These are phyloP conservation scores for Lavandula angustifolia DNA, from an alignment of 257 asterid genomes.

Conservation along the genomic window DNA sequence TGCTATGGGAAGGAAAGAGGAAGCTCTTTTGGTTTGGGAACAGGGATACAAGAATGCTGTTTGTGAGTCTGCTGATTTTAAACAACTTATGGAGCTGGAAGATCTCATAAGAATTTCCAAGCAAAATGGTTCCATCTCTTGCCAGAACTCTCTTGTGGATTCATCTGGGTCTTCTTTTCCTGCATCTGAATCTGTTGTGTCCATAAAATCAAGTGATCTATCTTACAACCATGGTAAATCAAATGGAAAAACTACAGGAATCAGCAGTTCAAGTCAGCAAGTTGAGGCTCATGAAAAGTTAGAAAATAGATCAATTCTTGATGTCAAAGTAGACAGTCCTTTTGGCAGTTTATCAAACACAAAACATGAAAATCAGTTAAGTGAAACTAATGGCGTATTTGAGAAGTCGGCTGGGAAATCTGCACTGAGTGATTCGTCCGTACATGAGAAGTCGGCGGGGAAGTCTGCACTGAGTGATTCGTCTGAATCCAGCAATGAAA, in stretches of 20 bases:
- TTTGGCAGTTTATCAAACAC: slow-evolving; percentile 44
- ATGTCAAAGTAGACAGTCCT: slow-evolving; percentile 32
- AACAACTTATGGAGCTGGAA: slow-evolving; percentile 83
- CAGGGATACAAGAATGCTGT: slow-evolving; percentile 79
- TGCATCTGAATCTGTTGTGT: slow-evolving; percentile 47
- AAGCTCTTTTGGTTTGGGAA: slow-evolving; percentile 86
- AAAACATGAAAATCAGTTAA: slow-evolving; percentile 45
- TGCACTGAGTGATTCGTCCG: too few species aligned
- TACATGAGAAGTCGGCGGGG: slow-evolving; percentile 41
- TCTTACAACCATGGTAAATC: slow-evolving; percentile 39
- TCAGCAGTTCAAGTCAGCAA: slow-evolving; percentile 40
- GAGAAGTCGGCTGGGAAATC: too few species aligned
- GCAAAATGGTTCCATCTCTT: slow-evolving; percentile 42
- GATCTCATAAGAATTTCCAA: slow-evolving; percentile 65
- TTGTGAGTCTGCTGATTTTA: slow-evolving; percentile 78
- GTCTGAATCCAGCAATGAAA: slow-evolving; percentile 44
- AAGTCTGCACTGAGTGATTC: slow-evolving; percentile 46
- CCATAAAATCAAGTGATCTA: slow-evolving; percentile 44
- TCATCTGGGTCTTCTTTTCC: slow-evolving; percentile 43
- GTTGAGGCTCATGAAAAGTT: slow-evolving; percentile 44
- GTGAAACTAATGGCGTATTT: slow-evolving; percentile 44
- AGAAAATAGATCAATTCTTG: slow-evolving; percentile 43
- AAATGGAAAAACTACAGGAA: slow-evolving; percentile 46
- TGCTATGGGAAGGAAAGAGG: slow-evolving; percentile 80
- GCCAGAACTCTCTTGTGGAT: slow-evolving; percentile 37